Evolutionary conservation across 306 rosid genomes (phyloP).

Genomic region (Cicer arietinum): DNA sequence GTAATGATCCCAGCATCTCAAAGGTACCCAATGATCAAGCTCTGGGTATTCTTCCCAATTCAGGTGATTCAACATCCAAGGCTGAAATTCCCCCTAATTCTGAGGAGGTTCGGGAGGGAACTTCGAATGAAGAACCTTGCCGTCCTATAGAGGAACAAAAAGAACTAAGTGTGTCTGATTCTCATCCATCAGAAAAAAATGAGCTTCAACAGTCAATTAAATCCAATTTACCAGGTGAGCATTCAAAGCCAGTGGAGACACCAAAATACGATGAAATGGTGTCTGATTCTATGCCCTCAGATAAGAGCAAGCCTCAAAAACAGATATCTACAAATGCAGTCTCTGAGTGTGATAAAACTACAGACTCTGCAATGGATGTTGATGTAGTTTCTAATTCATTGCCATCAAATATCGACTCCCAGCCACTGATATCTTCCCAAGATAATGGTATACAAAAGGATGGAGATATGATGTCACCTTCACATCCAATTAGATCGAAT

Average conservation of each 20-base stretch:
- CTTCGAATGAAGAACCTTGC: constrained; percentile 54
- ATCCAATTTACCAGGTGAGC: constrained; percentile 49
- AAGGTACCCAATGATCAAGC: constrained; percentile 53
- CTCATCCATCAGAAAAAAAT: constrained; percentile 52
- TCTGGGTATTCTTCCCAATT: constrained; percentile 45
- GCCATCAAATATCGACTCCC: constrained; percentile 42
- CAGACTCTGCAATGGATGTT: constrained; percentile 53
- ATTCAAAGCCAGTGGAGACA: constrained; percentile 46
- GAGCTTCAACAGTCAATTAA: constrained; percentile 52
- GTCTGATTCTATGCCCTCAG: constrained; percentile 47
- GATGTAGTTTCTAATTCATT: constrained; percentile 55
- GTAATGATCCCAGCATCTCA: constrained; percentile 52
- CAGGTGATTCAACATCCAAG: constrained; percentile 54
- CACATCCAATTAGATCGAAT: constrained; percentile 52
- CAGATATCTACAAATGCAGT: constrained; percentile 44
- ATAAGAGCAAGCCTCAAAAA: constrained; percentile 39
- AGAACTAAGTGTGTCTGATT: constrained; percentile 54
- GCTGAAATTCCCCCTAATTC: constrained; percentile 55
- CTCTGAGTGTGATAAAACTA: constrained; percentile 45
- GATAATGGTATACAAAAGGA: constrained; percentile 46
- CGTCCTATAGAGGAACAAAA: constrained; percentile 43
- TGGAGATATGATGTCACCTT: constrained; percentile 46
- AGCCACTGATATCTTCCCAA: constrained; percentile 47
- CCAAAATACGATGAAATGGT: constrained; percentile 46
- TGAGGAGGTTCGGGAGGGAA: constrained; percentile 50